phyloP scores from a whole-genome alignment of 495 filamentous ascomycete species.

The Aspergillus diversus region DNA sequence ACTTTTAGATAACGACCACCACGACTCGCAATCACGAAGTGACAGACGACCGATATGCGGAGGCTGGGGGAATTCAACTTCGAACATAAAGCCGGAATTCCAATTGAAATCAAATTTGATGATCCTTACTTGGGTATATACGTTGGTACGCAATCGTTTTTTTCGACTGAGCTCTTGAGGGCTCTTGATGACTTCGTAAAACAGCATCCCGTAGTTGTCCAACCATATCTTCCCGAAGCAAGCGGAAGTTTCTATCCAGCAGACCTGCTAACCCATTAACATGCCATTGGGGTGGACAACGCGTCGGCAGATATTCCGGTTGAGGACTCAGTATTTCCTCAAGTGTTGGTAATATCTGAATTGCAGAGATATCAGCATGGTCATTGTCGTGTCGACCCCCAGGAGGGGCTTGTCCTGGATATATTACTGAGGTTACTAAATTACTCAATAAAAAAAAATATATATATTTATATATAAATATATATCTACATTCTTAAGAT shows the following conservation, averaged over 20 bases:
- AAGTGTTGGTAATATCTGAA: constrained; percentile 65
- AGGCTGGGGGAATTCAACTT: constrained; percentile 61
- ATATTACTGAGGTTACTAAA: too few relatives aligned
- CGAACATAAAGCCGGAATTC: constrained; percentile 56
- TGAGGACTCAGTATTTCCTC: constrained; percentile 59
- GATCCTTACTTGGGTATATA: constrained; percentile 46
- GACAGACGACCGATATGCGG: constrained; percentile 30
- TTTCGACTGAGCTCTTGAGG: background rate
- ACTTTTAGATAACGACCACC: constrained; percentile 63
- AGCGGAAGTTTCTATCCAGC: constrained; percentile 68
- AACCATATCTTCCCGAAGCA: constrained; percentile 43
- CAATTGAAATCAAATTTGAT: constrained; percentile 46
- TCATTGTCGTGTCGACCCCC: constrained; percentile 68
- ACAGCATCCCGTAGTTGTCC: constrained; percentile 43
- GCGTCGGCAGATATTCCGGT: constrained; percentile 63
- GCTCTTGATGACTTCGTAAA: constrained; percentile 16
- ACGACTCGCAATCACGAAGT: constrained; percentile 49
- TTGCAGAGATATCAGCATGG: constrained; percentile 57
- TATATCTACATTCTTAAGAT: too few relatives aligned
- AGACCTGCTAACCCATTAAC: constrained; percentile 59
- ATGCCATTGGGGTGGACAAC: constrained; percentile 57
- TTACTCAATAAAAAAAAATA: too few relatives aligned
- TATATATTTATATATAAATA: too few relatives aligned
- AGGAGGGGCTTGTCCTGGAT: constrained; percentile 16
- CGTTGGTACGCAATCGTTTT: constrained; percentile 31